These are phyloP conservation scores for Mucor lusitanicus DNA, from an alignment of 371 early-diverging fungal species.

Conservation along the genomic window DNA sequence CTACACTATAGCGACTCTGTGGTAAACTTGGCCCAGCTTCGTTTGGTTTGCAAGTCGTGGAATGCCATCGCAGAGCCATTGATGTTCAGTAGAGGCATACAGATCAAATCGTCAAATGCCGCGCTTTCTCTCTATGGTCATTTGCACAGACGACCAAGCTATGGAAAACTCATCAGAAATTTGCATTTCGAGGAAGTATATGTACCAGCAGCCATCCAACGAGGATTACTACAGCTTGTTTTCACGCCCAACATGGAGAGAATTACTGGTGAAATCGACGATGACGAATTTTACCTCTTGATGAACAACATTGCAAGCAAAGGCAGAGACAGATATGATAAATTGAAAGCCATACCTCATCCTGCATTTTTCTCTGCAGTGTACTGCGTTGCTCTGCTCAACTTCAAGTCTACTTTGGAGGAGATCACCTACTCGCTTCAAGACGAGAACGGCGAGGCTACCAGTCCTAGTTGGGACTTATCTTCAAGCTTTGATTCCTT, in stretches of 20 bases:
- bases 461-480: neutral
- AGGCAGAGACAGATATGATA: neutral
- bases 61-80: neutral
- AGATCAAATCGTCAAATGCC: neutral
- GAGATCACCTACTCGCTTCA: neutral
- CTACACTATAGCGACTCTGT: neutral
- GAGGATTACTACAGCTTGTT: neutral
- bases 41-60: neutral
- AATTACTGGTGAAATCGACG: neutral
- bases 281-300: neutral
- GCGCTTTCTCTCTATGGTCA: neutral
- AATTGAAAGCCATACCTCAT: neutral
- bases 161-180: neutral
- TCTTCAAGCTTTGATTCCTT: neutral
- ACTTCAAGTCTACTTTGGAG: neutral
- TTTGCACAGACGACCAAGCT: neutral
- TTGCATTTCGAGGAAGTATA: neutral
- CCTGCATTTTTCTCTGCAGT: neutral
- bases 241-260: neutral
- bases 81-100: neutral
- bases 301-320: neutral
- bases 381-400: neutral
- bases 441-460: neutral
- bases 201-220: neutral
- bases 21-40: neutral